Evolutionary conservation across 495 filamentous ascomycete genomes (phyloP).

Genomic region (Apodospora peruviana): DNA sequence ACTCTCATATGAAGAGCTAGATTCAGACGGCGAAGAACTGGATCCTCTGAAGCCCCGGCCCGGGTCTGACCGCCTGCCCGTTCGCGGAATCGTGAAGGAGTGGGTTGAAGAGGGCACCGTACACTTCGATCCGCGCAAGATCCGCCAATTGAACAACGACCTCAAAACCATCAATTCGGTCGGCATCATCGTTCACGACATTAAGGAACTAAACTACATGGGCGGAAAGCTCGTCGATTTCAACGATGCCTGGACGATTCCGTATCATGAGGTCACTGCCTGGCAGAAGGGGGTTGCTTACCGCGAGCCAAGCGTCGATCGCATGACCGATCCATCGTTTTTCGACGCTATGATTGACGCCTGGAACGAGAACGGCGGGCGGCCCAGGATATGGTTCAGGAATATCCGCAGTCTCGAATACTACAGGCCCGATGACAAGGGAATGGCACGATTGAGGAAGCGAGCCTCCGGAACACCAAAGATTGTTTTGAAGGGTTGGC

Average conservation of each 20-base stretch:
- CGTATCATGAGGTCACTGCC: not conserved
- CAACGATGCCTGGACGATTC: not conserved
- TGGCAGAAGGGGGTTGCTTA: not conserved
- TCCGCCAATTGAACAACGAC: not conserved
- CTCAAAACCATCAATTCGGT: not conserved
- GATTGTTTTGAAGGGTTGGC: not conserved
- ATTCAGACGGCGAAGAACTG: too few relatives aligned
- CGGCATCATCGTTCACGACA: not conserved
- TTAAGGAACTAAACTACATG: not conserved
- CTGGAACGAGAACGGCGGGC: not conserved
- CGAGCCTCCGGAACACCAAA: not conserved
- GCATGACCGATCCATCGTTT: not conserved
- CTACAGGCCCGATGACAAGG: too few relatives aligned
- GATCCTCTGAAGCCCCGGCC: too few relatives aligned
- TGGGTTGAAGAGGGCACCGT: not conserved
- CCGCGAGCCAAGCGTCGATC: not conserved
- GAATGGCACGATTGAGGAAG: too few relatives aligned
- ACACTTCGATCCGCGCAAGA: not conserved
- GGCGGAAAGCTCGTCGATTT: not conserved
- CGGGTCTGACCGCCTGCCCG: not conserved
- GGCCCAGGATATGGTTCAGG: not conserved
- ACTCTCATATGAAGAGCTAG: too few relatives aligned
- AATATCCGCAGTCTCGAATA: not conserved
- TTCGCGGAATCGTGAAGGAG: conserved; percentile 2
- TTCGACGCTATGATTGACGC: not conserved